Percentiles rank a stretch among this genome's conserved stretches.
Evolutionary conservation across 345 rosid species (phyloP).

Genomic region (Bretschneidera sinensis): DNA sequence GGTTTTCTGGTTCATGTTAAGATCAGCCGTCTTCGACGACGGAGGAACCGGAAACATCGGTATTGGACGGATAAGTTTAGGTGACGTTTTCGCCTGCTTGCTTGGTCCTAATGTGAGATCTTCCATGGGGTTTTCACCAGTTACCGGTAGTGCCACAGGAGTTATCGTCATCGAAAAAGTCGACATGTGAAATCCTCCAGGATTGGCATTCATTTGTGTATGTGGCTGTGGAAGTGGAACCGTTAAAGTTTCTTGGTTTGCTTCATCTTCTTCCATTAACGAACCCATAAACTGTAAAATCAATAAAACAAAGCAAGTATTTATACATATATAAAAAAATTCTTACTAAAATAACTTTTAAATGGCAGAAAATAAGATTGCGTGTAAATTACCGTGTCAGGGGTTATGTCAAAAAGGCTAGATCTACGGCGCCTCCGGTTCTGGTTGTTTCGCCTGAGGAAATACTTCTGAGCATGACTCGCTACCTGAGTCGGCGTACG

Average conservation of each 20-base stretch:
- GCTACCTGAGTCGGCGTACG: conserved; percentile 84
- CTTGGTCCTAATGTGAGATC: conserved; percentile 26
- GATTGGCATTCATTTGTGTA: conserved; percentile 16
- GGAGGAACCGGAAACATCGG: conserved; percentile 57
- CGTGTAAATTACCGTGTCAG: conserved; percentile 35
- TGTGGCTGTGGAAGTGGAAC: conserved; percentile 16
- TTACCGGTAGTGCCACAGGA: conserved; percentile 15
- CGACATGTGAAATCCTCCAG: conserved; percentile 24
- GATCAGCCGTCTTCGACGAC: conserved; percentile 62
- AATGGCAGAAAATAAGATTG: too few relatives aligned
- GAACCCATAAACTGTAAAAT: conserved; percentile 31
- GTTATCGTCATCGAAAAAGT: conserved; percentile 27
- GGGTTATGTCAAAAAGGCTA: conserved; percentile 71
- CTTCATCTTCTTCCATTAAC: conserved; percentile 39
- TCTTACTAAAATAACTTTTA: too few relatives aligned
- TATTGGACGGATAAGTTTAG: conserved; percentile 41
- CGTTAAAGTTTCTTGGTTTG: conserved; percentile 18
- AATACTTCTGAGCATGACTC: conserved; percentile 81
- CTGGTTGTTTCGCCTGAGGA: conserved; percentile 58
- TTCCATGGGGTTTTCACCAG: conserved; percentile 24
- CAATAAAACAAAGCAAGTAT: not conserved
- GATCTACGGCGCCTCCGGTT: conserved; percentile 71
- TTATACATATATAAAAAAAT: not conserved
- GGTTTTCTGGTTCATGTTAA: conserved; percentile 41
- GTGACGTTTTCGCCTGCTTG: conserved; percentile 5